Percentiles rank a stretch among this genome's conserved stretches.
phyloP scores from a whole-genome alignment of 2,329 filamentous ascomycete species.

The Phaeosphaeria sp. region DNA sequence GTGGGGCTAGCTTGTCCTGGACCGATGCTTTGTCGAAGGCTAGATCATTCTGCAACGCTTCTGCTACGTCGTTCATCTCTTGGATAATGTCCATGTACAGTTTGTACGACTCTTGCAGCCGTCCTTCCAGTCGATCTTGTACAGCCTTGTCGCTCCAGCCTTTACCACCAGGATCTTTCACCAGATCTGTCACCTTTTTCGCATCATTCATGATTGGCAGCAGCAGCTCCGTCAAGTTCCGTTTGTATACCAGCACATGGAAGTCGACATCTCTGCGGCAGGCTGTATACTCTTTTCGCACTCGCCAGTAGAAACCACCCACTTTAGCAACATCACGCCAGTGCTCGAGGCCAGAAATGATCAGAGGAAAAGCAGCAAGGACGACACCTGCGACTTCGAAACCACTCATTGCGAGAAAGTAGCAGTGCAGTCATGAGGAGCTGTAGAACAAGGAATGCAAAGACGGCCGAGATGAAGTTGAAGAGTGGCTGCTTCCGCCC shows the following conservation, averaged over 20 bases:
- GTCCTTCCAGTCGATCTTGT: slow-evolving; percentile 11
- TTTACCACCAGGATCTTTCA: slow-evolving; percentile 9
- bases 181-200: slow-evolving; percentile 12
- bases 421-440: background rate
- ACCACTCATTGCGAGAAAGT: slow-evolving; percentile 15
- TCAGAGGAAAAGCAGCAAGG: slow-evolving; percentile 23
- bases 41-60: slow-evolving; percentile 23
- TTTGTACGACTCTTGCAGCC: slow-evolving; percentile 23
- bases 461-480: background rate
- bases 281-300: slow-evolving; percentile 20
- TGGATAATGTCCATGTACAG: slow-evolving; percentile 21
- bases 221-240: slow-evolving; percentile 21
- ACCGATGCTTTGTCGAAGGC: slow-evolving; percentile 14
- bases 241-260: slow-evolving; percentile 20
- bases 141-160: slow-evolving; percentile 11
- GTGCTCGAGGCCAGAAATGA: slow-evolving; percentile 24
- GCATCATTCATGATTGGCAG: slow-evolving; percentile 8
- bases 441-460: background rate
- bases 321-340: slow-evolving; percentile 23
- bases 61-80: slow-evolving; percentile 18
- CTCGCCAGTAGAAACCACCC: slow-evolving; percentile 18
- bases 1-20: slow-evolving; percentile 13
- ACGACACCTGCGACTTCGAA: slow-evolving; percentile 26
- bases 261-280: slow-evolving; percentile 17
- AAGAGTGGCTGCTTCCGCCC: background rate